Conservation (phyloP, 2,329 filamentous ascomycete species). For the Xylaria multiplex region DNA sequence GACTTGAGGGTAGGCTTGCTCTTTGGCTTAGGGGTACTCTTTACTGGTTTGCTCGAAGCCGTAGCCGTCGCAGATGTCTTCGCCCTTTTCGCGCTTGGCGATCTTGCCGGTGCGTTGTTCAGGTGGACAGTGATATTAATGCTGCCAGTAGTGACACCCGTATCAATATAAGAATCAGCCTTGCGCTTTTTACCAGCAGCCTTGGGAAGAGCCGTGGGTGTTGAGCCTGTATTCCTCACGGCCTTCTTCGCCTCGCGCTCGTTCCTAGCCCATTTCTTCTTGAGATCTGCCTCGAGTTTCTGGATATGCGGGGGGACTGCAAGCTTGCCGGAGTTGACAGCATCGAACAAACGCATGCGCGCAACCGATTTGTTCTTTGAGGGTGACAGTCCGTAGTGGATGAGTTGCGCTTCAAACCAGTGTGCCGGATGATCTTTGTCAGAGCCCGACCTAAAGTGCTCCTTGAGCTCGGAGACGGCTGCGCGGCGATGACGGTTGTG, state of each 20-base stretch:
- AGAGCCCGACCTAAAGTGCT: slow-evolving; percentile 55
- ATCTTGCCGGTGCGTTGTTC: slow-evolving; percentile 34
- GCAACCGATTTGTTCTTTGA: slow-evolving; percentile 68
- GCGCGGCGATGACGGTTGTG: slow-evolving; percentile 59
- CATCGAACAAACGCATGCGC: slow-evolving; percentile 66
- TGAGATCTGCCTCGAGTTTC: slow-evolving; percentile 64
- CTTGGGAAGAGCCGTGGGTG: slow-evolving; percentile 15
- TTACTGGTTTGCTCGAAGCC: slow-evolving; percentile 36
- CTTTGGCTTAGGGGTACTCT: slow-evolving; percentile 22
- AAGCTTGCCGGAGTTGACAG: slow-evolving; percentile 60
- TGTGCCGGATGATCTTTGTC: slow-evolving; percentile 64
- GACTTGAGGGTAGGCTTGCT: slow-evolving; percentile 4
- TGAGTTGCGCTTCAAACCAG: slow-evolving; percentile 70
- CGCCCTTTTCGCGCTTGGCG: slow-evolving; percentile 43
- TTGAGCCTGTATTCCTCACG: background rate
- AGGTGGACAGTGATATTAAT: slow-evolving; percentile 46
- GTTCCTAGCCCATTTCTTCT: slow-evolving; percentile 65
- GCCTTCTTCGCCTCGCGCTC: slow-evolving; percentile 60
- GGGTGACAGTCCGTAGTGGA: slow-evolving; percentile 68
- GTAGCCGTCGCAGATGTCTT: slow-evolving; percentile 38
- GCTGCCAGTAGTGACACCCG: slow-evolving; percentile 44
- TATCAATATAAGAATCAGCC: slow-evolving; percentile 45
- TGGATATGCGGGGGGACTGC: slow-evolving; percentile 59
- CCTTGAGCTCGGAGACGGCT: slow-evolving; percentile 55
- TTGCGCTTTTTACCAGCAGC: slow-evolving; percentile 47